A percentile compares a stretch with the other conserved stretches of the same genome.
phyloP scores from a whole-genome alignment of 441 rosid species.

The Euphorbia celastroides region DNA sequence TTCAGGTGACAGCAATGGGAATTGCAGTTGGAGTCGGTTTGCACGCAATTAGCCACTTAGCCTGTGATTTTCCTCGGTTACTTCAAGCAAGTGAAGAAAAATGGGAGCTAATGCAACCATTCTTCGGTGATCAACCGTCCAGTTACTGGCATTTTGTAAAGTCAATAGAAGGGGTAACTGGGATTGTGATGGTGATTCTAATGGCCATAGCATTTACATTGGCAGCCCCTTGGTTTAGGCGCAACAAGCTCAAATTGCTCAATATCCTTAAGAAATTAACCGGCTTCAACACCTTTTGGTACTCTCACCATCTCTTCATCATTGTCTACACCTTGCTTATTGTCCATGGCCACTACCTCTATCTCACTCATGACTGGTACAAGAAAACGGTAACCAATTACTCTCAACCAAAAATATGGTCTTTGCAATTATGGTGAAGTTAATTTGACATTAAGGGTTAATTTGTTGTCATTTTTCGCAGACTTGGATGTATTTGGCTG shows the following conservation, averaged over 20 bases:
- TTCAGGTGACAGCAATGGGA: slow-evolving; percentile 62
- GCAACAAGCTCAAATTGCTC: slow-evolving; percentile 67
- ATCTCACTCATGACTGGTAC: slow-evolving; percentile 70
- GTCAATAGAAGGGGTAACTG: slow-evolving; percentile 82
- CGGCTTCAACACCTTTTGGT: slow-evolving; percentile 96
- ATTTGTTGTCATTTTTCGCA: slow-evolving; percentile 19
- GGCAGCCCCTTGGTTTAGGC: slow-evolving; percentile 87
- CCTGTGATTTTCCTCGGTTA: slow-evolving; percentile 83
- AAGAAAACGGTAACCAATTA: slow-evolving; percentile 60
- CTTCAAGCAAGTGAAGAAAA: slow-evolving; percentile 54
- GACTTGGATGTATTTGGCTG: slow-evolving; percentile 96
- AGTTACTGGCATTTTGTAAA: slow-evolving; percentile 77
- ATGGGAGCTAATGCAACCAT: slow-evolving; percentile 51
- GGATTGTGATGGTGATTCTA: slow-evolving; percentile 66
- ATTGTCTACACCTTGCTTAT: slow-evolving; percentile 73
- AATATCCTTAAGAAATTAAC: slow-evolving; percentile 64
- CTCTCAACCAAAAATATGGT: neutral
- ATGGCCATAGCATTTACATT: slow-evolving; percentile 88
- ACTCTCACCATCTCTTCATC: slow-evolving; percentile 81
- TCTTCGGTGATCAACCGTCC: slow-evolving; percentile 59
- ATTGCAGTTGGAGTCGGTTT: slow-evolving; percentile 60
- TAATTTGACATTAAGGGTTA: neutral
- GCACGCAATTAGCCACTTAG: slow-evolving; percentile 62
- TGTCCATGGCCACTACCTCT: slow-evolving; percentile 69
- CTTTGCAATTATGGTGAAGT: neutral